These are phyloP conservation scores for carrot (Daucus carota) DNA, from an alignment of 129 eudicot genomes.

Conservation along the genomic window DH1_v3.0 NC_030385.2:43643501-43644000, in stretches of 20 bases:
- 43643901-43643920: conserved; percentile 75
- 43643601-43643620: neutral
- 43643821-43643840: conserved; percentile 89
- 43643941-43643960: conserved; percentile 70
- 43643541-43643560: conserved; percentile 89
- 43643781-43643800: conserved; percentile 70
- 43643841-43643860: conserved; percentile 63
- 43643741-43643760: conserved; percentile 40
- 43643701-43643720: conserved; percentile 65
- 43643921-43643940: conserved; percentile 54
- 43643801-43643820: conserved; percentile 43
- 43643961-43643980: conserved; percentile 52
- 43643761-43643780: conserved; percentile 58
- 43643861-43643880: conserved; percentile 74
- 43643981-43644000: conserved; percentile 59
- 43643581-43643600: neutral
- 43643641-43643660: conserved; percentile 69
- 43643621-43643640: neutral
- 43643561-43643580: neutral
- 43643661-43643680: conserved; percentile 54
- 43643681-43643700: conserved; percentile 29
- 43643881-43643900: conserved; percentile 84
- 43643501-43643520: conserved; percentile 87
- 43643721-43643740: conserved; percentile 24
- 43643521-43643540: conserved; percentile 67